Percentiles rank a stretch among this genome's conserved stretches.
Evolutionary conservation across 1,139 yeast species (phyloP).

Genomic region (Suhomyces yuchorum): DNA sequence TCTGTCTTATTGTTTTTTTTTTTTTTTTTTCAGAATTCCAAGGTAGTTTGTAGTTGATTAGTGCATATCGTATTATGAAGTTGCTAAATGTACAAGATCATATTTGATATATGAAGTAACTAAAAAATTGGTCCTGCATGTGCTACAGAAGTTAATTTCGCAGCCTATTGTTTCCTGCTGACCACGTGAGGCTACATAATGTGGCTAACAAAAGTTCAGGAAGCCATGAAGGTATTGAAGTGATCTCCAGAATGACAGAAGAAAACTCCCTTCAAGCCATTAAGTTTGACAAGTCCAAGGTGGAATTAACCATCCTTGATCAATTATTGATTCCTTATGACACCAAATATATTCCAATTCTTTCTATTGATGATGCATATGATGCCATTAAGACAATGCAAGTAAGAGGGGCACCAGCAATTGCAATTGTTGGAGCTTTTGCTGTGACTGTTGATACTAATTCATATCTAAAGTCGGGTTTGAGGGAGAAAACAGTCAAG

Average conservation of each 20-base stretch:
- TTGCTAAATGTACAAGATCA: too few relatives aligned
- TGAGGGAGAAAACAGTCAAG: constrained; percentile 26
- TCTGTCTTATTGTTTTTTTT: too few relatives aligned
- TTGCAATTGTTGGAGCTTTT: constrained; percentile 90
- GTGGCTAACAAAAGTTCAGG: background rate
- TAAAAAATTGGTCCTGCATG: too few relatives aligned
- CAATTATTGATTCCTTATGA: constrained; percentile 83
- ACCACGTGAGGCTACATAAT: constrained; percentile 2
- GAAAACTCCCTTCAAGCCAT: constrained; percentile 61
- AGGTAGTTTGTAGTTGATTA: too few relatives aligned
- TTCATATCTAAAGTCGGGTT: constrained; percentile 19
- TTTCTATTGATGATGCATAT: constrained; percentile 70
- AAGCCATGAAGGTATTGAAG: background rate
- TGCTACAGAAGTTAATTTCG: background rate
- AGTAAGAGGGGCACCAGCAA: constrained; percentile 98
- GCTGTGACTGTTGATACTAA: constrained; percentile 74
- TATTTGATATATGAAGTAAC: too few relatives aligned
- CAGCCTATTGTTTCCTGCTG: background rate
- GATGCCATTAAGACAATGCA: constrained; percentile 85
- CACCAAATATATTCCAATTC: constrained; percentile 64
- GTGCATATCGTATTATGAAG: too few relatives aligned
- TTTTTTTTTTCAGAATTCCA: too few relatives aligned
- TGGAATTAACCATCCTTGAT: constrained; percentile 65
- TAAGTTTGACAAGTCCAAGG: constrained; percentile 53
- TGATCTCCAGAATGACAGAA: background rate